Conservation (phyloP, 345 rosid genomes). For the Acer campestre region DNA sequence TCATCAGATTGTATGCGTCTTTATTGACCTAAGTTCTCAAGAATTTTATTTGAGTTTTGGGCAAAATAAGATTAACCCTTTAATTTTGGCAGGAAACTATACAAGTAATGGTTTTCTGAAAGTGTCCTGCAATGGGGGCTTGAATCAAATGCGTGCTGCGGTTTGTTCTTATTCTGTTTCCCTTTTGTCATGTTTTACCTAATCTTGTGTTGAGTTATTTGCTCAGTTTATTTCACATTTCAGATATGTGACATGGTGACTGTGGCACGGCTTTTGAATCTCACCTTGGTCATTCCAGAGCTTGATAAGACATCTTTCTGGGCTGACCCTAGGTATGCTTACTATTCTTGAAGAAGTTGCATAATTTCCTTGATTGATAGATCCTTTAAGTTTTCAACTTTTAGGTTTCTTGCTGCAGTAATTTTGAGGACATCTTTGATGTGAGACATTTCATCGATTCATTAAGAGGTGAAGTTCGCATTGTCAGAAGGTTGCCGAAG, state of each 20-base stretch:
- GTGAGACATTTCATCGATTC: conserved; percentile 89
- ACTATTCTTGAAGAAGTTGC: conserved; percentile 10
- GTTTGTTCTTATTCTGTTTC: conserved; percentile 48
- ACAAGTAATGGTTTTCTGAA: conserved; percentile 77
- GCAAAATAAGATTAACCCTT: conserved; percentile 6
- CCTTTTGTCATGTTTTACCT: conserved; percentile 17
- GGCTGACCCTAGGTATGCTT: conserved; percentile 89
- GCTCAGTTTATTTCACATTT: conserved; percentile 25
- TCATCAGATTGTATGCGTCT: neutral
- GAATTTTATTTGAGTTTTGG: neutral
- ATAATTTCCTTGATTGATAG: neutral
- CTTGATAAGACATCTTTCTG: conserved; percentile 97
- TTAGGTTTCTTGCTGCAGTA: conserved; percentile 53
- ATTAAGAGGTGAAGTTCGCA: conserved; percentile 88
- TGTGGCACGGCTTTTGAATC: conserved; percentile 84
- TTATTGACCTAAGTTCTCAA: neutral
- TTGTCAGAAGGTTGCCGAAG: conserved; percentile 82
- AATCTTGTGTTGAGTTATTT: conserved; percentile 18
- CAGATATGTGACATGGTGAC: conserved; percentile 97
- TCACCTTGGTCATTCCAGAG: conserved; percentile 94
- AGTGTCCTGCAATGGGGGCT: conserved; percentile 91
- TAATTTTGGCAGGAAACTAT: conserved; percentile 62
- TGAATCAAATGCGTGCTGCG: conserved; percentile 98
- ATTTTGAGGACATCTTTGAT: conserved; percentile 94
- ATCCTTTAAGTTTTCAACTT: conserved; percentile 16